A percentile compares a stretch with the other conserved stretches of the same genome.
Evolutionary conservation across 495 filamentous ascomycete species (phyloP).

Genomic region (Hypoxylon lenormandii): DNA sequence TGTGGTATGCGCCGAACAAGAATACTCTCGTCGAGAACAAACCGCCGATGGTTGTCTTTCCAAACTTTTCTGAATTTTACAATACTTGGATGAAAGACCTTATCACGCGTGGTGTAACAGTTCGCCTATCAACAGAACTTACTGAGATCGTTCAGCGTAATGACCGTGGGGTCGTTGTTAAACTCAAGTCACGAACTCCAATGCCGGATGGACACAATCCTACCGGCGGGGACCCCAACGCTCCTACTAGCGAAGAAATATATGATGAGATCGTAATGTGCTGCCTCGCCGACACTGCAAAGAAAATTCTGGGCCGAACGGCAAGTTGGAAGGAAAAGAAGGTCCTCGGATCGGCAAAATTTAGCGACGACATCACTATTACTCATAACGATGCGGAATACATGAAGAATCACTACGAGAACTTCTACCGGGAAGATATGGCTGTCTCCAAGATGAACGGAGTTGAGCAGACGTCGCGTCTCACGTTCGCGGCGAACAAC

Average conservation of each 20-base stretch:
- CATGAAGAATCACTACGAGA: slow-evolving; percentile 81
- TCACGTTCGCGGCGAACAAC: slow-evolving; percentile 53
- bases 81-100: slow-evolving; percentile 74
- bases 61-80: slow-evolving; percentile 78
- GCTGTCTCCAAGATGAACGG: slow-evolving; percentile 45
- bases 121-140: slow-evolving; percentile 74
- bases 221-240: slow-evolving; percentile 54
- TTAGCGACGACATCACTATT: slow-evolving; percentile 85
- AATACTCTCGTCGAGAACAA: slow-evolving; percentile 72
- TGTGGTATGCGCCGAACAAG: slow-evolving; percentile 78
- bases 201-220: slow-evolving; percentile 52
- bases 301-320: slow-evolving; percentile 71
- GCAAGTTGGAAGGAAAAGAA: slow-evolving; percentile 72
- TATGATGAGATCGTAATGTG: slow-evolving; percentile 83
- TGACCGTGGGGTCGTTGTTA: slow-evolving; percentile 68
- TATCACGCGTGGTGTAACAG: slow-evolving; percentile 69
- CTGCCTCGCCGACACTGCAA: slow-evolving; percentile 79
- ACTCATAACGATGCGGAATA: slow-evolving; percentile 82
- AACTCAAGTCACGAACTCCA: slow-evolving; percentile 44
- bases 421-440: slow-evolving; percentile 65
- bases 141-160: slow-evolving; percentile 67
- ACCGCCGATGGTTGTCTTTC: slow-evolving; percentile 85
- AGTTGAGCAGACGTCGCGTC: slow-evolving; percentile 50
- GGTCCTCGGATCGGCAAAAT: slow-evolving; percentile 79
- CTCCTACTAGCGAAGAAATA: slow-evolving; percentile 52